phyloP scores from a whole-genome alignment of 495 filamentous ascomycete genomes.

The Saxophila tyrrhenica region DNA sequence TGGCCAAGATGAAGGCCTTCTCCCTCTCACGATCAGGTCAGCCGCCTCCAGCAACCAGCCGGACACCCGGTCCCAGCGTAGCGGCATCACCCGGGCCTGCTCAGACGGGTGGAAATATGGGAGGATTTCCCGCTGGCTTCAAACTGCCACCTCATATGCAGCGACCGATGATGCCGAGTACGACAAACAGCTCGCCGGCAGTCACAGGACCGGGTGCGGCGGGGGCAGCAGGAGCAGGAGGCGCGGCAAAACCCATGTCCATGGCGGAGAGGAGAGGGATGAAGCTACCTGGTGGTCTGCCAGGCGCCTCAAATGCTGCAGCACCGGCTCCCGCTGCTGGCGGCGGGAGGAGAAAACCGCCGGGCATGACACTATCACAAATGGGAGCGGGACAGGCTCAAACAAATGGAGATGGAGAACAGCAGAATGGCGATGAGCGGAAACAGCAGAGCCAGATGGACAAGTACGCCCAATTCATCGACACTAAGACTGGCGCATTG shows the following conservation, averaged over 20 bases:
- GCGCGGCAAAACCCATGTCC: constrained; percentile 36
- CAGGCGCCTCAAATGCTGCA: constrained; percentile 9
- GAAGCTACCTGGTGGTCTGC: constrained; percentile 29
- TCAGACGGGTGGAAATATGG: background rate
- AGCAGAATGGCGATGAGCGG: constrained; percentile 6
- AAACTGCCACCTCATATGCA: constrained; percentile 15
- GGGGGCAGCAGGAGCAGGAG: constrained; percentile 17
- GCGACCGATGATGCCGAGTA: constrained; percentile 18
- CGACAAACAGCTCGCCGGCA: constrained; percentile 27
- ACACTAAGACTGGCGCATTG: constrained; percentile 79
- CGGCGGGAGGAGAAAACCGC: constrained; percentile 24
- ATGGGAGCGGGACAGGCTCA: constrained; percentile 24
- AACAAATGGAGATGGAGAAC: constrained; percentile 3
- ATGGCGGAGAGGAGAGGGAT: constrained; percentile 34
- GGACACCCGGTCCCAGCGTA: background rate
- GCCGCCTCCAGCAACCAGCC: background rate
- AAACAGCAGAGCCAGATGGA: constrained; percentile 59
- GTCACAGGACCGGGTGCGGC: constrained; percentile 2
- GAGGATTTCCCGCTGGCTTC: constrained; percentile 25
- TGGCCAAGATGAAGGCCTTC: constrained; percentile 25
- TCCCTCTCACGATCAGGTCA: constrained; percentile 23
- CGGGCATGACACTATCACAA: constrained; percentile 27
- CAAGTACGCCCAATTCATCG: constrained; percentile 85
- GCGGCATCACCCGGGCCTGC: constrained; percentile 1
- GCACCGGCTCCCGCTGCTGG: constrained; percentile 17